A percentile compares a stretch with the other conserved stretches of the same genome.
These are phyloP conservation scores for Ophiostoma australiae DNA, from an alignment of 2,329 filamentous ascomycete species.

Conservation along the genomic window DNA sequence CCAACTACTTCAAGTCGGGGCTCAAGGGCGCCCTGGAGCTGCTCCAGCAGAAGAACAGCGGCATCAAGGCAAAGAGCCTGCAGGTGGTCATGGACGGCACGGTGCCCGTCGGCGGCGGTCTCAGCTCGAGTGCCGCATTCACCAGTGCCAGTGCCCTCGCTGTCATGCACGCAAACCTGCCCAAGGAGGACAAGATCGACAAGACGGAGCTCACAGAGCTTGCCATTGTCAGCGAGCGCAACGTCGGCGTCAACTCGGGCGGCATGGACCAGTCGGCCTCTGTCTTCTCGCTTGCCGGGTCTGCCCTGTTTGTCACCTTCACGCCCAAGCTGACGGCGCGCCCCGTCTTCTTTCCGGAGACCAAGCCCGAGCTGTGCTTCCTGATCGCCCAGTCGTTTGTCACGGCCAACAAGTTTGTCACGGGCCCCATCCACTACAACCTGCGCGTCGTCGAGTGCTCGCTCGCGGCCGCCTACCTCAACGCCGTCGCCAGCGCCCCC, in stretches of 20 bases:
- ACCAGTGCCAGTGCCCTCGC: conserved; percentile 86
- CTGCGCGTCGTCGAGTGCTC: conserved; percentile 93
- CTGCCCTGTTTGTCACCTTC: conserved; percentile 87
- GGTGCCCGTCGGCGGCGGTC: conserved; percentile 83
- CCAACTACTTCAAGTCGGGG: conserved; percentile 97
- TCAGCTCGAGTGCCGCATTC: conserved; percentile 91
- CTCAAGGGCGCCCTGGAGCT: conserved; percentile 75
- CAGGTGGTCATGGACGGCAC: conserved; percentile 85
- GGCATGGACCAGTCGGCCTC: conserved; percentile 98
- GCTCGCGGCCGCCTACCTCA: conserved; percentile 69
- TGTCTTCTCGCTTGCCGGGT: conserved; percentile 81
- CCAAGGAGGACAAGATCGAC: conserved; percentile 66
- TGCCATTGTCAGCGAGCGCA: conserved; percentile 88
- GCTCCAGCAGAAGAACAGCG: conserved; percentile 42
- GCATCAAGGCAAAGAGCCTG: conserved; percentile 69
- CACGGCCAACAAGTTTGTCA: conserved; percentile 88
- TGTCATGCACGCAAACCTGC: conserved; percentile 70
- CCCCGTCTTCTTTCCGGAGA: conserved; percentile 73
- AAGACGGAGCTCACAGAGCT: conserved; percentile 91
- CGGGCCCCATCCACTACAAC: conserved; percentile 92
- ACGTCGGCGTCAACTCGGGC: conserved; percentile 93
- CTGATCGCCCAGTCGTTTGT: conserved; percentile 94
- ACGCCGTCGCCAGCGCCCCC: conserved; percentile 53
- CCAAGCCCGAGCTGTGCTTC: conserved; percentile 74
- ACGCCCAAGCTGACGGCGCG: conserved; percentile 69